Base-by-base conservation (phyloP, 441 rosid genomes). In the Pelargonium myrrhifolium region DNA sequence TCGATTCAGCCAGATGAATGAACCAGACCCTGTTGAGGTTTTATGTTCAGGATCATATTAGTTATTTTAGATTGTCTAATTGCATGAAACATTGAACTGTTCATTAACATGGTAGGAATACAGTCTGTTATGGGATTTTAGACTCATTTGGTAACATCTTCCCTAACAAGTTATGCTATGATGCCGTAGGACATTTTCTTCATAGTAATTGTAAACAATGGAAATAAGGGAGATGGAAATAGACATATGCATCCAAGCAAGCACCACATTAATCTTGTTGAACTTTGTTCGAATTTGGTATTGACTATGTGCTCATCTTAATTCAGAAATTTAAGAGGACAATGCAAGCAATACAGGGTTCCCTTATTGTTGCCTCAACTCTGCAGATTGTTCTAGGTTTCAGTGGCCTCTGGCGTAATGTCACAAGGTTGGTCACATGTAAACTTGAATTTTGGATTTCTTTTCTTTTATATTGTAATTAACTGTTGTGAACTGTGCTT, bases 331-430 rank as follows among this genome's bases (percentile, higher is more conserved):
- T 94, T 78, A 81, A 78, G 74, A 85, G 82, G 81, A 90, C 68
- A 73, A 93, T 93, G 96, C 86, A 97, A 73, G 96, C 97, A 67
- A 89, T 84, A 21, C 98, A 93, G 79, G 98, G 98, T 55, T 77
- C 98, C 3, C 83, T 93, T 49, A 93, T 93, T 78, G 93, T 93
- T 35, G 94, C 98, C 68, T 90, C 98, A 40, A 86, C 91, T 53
- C 96, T 93, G 71, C 97, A 93, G 77, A 93, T 93, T 80, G 90
- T 89, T 65, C 89, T 93, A 22, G 98, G 98, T 47, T 93, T 90
- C 83, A 93, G 98, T 77, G 97, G 97, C 62, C 96, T 93, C 69
- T 93, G 98, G 98, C 92, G 97, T 31, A 93, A 93, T 56, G 94
- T 93, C 56, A 42, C 88, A 26, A 89, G 97, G 98, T 90, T 66